phyloP scores from a whole-genome alignment of 2,329 filamentous ascomycete species.

The Hypoxylon sp. region DNA sequence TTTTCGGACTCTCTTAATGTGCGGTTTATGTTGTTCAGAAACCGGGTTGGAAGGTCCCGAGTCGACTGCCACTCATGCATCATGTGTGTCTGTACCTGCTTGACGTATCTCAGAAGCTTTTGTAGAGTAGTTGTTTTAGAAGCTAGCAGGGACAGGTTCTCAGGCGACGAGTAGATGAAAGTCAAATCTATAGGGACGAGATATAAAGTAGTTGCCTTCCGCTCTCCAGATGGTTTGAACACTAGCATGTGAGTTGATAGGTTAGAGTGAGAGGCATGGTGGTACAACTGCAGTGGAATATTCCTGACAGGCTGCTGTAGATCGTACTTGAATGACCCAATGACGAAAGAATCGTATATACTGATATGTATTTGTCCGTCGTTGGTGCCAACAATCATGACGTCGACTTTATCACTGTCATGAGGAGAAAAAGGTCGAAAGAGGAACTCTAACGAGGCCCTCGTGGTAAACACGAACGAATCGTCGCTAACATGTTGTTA shows the following conservation, averaged over 20 bases:
- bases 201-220: constrained; percentile 62
- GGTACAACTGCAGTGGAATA: constrained; percentile 59
- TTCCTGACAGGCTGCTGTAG: constrained; percentile 52
- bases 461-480: constrained; percentile 76
- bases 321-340: constrained; percentile 74
- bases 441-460: constrained; percentile 77
- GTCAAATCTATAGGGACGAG: constrained; percentile 86
- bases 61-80: constrained; percentile 86
- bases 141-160: constrained; percentile 86
- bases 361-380: constrained; percentile 81
- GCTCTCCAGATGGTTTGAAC: constrained; percentile 62
- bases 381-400: constrained; percentile 81
- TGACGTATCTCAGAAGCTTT: constrained; percentile 87
- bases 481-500: constrained; percentile 63
- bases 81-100: constrained; percentile 84
- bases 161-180: constrained; percentile 82
- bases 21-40: constrained; percentile 82
- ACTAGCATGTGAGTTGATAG: constrained; percentile 84
- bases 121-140: constrained; percentile 90
- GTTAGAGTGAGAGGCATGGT: constrained; percentile 79
- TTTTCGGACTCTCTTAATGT: constrained; percentile 75
- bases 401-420: constrained; percentile 81
- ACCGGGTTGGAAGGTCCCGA: constrained; percentile 82
- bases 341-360: constrained; percentile 88
- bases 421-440: constrained; percentile 74